Conservation (phyloP, 2,329 filamentous ascomycete species). For the Furcasterigmium furcatum region DNA sequence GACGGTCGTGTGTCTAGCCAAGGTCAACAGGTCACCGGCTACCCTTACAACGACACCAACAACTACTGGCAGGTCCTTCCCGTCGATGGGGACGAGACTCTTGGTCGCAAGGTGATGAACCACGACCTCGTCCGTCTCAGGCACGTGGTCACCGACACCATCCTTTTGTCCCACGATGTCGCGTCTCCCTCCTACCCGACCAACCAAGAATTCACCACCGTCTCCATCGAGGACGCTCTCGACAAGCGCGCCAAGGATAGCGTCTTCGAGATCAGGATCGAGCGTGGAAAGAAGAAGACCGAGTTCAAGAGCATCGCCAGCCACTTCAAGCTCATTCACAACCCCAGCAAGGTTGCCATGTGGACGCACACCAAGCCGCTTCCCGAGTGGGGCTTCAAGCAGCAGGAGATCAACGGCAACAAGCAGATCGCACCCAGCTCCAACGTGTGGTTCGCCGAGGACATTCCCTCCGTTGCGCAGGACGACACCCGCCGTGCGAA, state of each 20-base stretch:
- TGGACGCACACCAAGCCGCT: constrained; percentile 95
- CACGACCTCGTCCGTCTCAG: constrained; percentile 83
- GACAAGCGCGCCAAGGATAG: constrained; percentile 81
- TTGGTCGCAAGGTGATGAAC: constrained; percentile 69
- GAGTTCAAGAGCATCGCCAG: constrained; percentile 88
- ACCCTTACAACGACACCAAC: constrained; percentile 98
- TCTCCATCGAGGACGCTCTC: constrained; percentile 67
- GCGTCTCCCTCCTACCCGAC: constrained; percentile 95
- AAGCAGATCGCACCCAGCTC: constrained; percentile 88
- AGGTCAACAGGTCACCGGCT: constrained; percentile 96
- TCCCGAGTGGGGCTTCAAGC: constrained; percentile 96
- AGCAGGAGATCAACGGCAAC: constrained; percentile 99
- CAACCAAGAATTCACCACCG: constrained; percentile 97
- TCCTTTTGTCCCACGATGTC: constrained; percentile 92
- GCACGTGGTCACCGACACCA: constrained; percentile 80
- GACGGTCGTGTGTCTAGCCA: constrained; percentile 97
- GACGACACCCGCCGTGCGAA: constrained; percentile 74
- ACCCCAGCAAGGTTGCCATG: constrained; percentile 95
- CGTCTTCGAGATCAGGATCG: constrained; percentile 87
- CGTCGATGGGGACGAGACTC: constrained; percentile 51
- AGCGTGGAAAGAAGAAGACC: constrained; percentile 75
- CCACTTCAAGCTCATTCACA: constrained; percentile 94
- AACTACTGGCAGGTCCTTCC: constrained; percentile 97
- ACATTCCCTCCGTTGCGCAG: constrained; percentile 73
- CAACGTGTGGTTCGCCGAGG: constrained; percentile 93